A percentile compares a stretch with the other conserved stretches of the same genome.
Conservation (phyloP, 768 basidiomycete species). For the Rhizopogon vesiculosus region DNA sequence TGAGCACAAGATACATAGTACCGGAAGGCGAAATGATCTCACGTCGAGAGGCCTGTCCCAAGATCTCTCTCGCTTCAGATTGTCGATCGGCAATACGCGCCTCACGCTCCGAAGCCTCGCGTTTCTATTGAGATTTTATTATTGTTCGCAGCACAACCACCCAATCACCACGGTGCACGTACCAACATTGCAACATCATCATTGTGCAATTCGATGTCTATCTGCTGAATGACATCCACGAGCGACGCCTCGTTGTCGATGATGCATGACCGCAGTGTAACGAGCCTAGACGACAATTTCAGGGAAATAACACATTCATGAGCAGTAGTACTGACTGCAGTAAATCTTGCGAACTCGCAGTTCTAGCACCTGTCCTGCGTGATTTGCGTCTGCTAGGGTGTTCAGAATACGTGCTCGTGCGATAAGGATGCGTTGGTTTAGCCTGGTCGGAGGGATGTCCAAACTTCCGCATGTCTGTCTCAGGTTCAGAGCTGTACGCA, state of each 20-base stretch:
- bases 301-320: not conserved
- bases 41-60: conserved; percentile 45
- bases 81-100: conserved; percentile 48
- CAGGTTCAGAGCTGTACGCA: conserved; percentile 73
- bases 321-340: conserved; percentile 49
- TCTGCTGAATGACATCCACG: conserved; percentile 40
- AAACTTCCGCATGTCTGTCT: conserved; percentile 43
- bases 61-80: conserved; percentile 36
- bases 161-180: conserved; percentile 18
- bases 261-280: conserved; percentile 48
- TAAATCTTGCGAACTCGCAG: conserved; percentile 63
- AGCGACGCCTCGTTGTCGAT: conserved; percentile 47
- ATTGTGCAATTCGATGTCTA: conserved; percentile 41
- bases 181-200: conserved; percentile 40
- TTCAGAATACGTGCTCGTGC: not conserved
- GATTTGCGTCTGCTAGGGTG: conserved; percentile 14
- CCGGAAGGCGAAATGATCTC: conserved; percentile 22
- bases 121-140: conserved; percentile 42
- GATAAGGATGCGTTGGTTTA: not conserved
- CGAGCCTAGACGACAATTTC: conserved; percentile 36
- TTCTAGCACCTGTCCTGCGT: conserved; percentile 32
- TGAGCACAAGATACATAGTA: conserved; percentile 7
- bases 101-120: conserved; percentile 65
- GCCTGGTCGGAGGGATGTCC: conserved; percentile 24
- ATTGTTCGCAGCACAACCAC: conserved; percentile 22